A percentile compares a stretch with the other conserved stretches of the same genome.
phyloP scores from a whole-genome alignment of 2,329 filamentous ascomycete species.

The Capronia coronata region DNA sequence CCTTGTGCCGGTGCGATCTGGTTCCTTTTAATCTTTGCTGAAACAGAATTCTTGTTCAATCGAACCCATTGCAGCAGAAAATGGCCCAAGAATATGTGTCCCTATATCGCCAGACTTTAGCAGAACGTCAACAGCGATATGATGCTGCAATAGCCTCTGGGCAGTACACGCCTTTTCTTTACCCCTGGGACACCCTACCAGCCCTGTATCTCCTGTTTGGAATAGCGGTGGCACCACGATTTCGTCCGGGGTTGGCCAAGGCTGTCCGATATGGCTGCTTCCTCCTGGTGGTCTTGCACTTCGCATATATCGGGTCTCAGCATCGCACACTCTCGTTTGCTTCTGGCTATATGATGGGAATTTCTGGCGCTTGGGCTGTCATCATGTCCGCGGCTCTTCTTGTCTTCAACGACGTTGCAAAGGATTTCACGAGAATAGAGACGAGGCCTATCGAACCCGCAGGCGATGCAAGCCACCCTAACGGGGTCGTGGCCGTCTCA shows the following conservation, averaged over 20 bases:
- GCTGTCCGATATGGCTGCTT: constrained; percentile 13
- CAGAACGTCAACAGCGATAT: constrained; percentile 21
- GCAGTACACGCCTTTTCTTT: constrained; percentile 25
- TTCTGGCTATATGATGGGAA: constrained; percentile 50
- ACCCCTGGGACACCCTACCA: constrained; percentile 27
- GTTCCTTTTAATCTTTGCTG: constrained; percentile 1
- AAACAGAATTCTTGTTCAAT: background rate
- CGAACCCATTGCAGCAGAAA: constrained; percentile 33
- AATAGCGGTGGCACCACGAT: constrained; percentile 17
- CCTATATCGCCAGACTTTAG: constrained; percentile 37
- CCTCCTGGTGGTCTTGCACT: constrained; percentile 11
- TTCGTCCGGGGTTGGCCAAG: constrained; percentile 6
- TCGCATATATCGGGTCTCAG: constrained; percentile 10
- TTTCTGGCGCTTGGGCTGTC: constrained; percentile 49
- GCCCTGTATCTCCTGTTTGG: constrained; percentile 22
- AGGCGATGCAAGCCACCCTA: constrained; percentile 1
- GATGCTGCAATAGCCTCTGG: constrained; percentile 18
- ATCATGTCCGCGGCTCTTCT: constrained; percentile 50
- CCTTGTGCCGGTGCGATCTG: background rate
- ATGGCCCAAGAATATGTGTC: constrained; percentile 26
- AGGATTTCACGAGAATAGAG: constrained; percentile 52
- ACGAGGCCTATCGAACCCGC: constrained; percentile 24
- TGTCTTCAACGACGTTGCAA: constrained; percentile 50
- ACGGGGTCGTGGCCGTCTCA: constrained; percentile 1
- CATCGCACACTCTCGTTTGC: constrained; percentile 45